Base-by-base conservation (phyloP, 2,329 filamentous ascomycete species). In the Cladobotryum protrusum region DNA sequence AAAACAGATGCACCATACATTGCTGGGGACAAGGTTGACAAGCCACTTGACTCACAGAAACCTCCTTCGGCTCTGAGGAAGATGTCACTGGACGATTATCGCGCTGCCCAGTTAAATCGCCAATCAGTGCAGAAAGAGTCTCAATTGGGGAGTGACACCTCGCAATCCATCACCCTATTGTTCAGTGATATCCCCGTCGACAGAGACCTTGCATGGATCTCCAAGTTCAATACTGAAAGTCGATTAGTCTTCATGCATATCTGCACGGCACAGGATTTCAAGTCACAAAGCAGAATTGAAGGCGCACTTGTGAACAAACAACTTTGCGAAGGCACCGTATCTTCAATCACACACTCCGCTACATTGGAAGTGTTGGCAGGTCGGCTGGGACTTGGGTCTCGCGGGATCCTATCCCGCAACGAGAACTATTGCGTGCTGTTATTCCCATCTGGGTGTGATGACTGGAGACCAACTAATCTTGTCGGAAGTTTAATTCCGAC, bases 341-440 rank as follows among this genome's bases (percentile, higher is more conserved):
- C 49, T 8, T 54, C 50, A 5, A 48, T 20, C 11, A 50, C 47
- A 7, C 45, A 58, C 17, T 11, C 32, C 14, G 40, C 45, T 5
- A 45, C 35, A 8, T 18, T 75, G 12, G 56, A 56, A 3, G 57
- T 47, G 11, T 55, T 70, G 18, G 61, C 66, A 5, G 58, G 64
- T 17, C 62, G 66, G 40, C 63, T 78, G 3, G 58, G 55, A 19
- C 43, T 64, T 3, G 65, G 64, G 8, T 63, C 65, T 7, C 59
- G 69, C 3, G 73, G 68, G 1, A 54, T 73, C 1, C 57, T 71
- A 9, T 66, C 62, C 34, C 56, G 66, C 17, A 47, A 56, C 14
- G 53, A 60, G 4, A 52, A 61, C 11, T 67, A 62, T 32, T 69
- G 64, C 45, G 53, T 77, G 15, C 45, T 78, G 4, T 39, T 76